These are phyloP conservation scores for Aspergillus thermomutatus DNA, from an alignment of 2,329 filamentous ascomycete species.

Conservation along the genomic window DNA sequence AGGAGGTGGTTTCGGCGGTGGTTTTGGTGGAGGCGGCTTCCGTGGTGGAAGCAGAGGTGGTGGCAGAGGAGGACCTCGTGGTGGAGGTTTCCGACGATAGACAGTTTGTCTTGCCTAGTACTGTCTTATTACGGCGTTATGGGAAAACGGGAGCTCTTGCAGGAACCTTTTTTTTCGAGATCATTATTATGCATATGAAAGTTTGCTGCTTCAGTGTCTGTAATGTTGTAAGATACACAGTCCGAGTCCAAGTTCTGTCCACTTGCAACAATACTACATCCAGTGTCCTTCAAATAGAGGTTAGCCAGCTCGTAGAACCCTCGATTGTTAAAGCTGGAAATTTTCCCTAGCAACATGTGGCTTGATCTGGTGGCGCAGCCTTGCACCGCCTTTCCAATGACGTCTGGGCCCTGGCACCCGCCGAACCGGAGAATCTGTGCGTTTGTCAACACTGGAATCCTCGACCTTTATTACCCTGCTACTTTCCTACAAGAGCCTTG, in stretches of 20 bases:
- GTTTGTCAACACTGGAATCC: constrained; percentile 28
- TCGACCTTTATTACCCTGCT: background rate
- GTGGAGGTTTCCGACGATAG: constrained; percentile 19
- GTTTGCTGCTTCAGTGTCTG: constrained; percentile 26
- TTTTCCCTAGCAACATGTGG: constrained; percentile 14
- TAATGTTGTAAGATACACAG: constrained; percentile 30
- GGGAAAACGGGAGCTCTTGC: constrained; percentile 40
- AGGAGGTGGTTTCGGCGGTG: constrained; percentile 27
- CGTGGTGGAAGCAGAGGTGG: constrained; percentile 45
- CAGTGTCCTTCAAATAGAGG: background rate
- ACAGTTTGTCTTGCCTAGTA: constrained; percentile 25
- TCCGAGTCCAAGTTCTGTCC: constrained; percentile 2
- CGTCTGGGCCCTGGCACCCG: constrained; percentile 24
- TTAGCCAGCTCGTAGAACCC: background rate
- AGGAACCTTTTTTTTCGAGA: constrained; percentile 33
- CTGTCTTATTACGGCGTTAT: constrained; percentile 44
- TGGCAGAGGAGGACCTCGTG: constrained; percentile 21
- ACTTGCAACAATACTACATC: background rate
- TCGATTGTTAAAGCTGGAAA: background rate
- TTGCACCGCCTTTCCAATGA: constrained; percentile 32
- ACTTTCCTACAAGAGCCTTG: background rate
- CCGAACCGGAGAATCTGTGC: constrained; percentile 27
- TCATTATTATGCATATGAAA: constrained; percentile 35
- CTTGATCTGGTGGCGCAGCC: constrained; percentile 26
- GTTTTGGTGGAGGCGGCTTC: constrained; percentile 36